A percentile compares a stretch with the other conserved stretches of the same genome.
Conservation (phyloP, 2,329 filamentous ascomycete genomes). For the Ceratocystis cacaofunesta region DNA sequence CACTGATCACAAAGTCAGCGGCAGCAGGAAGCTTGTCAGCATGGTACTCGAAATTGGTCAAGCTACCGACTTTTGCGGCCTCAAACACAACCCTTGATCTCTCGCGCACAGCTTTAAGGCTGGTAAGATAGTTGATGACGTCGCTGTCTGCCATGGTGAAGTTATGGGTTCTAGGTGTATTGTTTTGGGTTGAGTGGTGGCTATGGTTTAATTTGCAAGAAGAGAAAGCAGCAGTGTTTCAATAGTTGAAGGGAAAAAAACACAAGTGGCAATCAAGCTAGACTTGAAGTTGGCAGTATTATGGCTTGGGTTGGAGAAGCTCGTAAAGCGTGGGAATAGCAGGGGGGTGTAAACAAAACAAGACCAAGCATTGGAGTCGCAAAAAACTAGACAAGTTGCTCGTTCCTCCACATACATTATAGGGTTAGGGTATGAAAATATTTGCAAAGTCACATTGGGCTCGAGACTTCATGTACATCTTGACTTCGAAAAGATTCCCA, state of each 20-base stretch:
- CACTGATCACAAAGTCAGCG: slow-evolving; percentile 29
- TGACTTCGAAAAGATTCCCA: too few relatives aligned
- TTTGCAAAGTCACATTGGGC: not conserved
- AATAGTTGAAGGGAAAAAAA: not conserved
- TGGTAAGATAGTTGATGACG: slow-evolving; percentile 25
- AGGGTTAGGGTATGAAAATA: not conserved
- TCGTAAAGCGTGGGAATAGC: not conserved
- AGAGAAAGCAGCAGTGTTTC: not conserved
- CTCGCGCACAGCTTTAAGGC: slow-evolving; percentile 26
- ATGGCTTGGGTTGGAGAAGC: not conserved
- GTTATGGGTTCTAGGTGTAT: not conserved
- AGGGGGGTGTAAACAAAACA: too few relatives aligned
- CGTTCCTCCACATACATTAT: not conserved
- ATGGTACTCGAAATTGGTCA: slow-evolving; percentile 31
- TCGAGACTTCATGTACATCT: too few relatives aligned
- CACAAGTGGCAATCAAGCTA: not conserved
- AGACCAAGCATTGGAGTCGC: not conserved
- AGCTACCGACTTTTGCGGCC: slow-evolving; percentile 26
- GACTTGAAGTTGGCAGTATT: not conserved
- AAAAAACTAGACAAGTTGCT: not conserved
- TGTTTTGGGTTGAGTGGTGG: not conserved
- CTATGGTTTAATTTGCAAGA: not conserved
- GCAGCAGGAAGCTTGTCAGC: slow-evolving; percentile 26
- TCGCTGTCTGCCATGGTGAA: slow-evolving; percentile 11
- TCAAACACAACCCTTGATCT: slow-evolving; percentile 24